A percentile compares a stretch with the other conserved stretches of the same genome.
Conservation (phyloP, 192 early-diverging fungal genomes). For the Geosiphon pyriformis region DNA sequence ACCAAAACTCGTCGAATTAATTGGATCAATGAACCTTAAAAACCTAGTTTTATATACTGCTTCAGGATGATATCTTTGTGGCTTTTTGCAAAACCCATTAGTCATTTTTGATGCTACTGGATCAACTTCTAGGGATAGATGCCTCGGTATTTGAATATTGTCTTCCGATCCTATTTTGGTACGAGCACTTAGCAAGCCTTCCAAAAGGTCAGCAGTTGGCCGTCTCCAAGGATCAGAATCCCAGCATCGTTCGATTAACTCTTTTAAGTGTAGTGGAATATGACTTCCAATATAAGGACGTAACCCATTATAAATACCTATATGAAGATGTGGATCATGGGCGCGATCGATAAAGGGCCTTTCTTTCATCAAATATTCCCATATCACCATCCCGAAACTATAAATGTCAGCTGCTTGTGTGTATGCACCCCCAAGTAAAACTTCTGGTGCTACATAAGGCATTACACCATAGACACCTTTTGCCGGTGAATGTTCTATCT, state of each 20-base stretch:
- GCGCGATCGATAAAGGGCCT: background rate
- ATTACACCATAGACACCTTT: too few relatives aligned
- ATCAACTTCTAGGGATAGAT: too few relatives aligned
- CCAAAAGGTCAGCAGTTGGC: background rate
- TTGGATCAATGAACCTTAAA: too few relatives aligned
- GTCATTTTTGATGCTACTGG: too few relatives aligned
- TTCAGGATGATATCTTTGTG: too few relatives aligned
- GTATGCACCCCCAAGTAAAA: conserved; percentile 1
- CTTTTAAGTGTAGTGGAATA: background rate
- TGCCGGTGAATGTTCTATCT: too few relatives aligned
- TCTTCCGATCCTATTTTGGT: too few relatives aligned
- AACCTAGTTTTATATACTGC: too few relatives aligned
- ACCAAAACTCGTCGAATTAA: too few relatives aligned
- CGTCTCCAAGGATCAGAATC: background rate
- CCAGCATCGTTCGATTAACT: conserved; percentile 3
- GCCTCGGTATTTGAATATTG: too few relatives aligned
- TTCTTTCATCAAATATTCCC: background rate
- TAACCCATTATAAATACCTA: background rate
- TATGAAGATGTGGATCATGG: background rate
- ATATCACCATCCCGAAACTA: conserved; percentile 5
- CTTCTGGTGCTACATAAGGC: conserved; percentile 11
- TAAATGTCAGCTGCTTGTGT: conserved; percentile 17
- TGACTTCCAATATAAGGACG: background rate
- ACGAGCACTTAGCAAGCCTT: too few relatives aligned
- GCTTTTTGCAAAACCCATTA: too few relatives aligned